A percentile compares a stretch with the other conserved stretches of the same genome.
These are phyloP conservation scores for Penicillium angulare DNA, from an alignment of 495 filamentous ascomycete genomes.

Conservation along the genomic window DNA sequence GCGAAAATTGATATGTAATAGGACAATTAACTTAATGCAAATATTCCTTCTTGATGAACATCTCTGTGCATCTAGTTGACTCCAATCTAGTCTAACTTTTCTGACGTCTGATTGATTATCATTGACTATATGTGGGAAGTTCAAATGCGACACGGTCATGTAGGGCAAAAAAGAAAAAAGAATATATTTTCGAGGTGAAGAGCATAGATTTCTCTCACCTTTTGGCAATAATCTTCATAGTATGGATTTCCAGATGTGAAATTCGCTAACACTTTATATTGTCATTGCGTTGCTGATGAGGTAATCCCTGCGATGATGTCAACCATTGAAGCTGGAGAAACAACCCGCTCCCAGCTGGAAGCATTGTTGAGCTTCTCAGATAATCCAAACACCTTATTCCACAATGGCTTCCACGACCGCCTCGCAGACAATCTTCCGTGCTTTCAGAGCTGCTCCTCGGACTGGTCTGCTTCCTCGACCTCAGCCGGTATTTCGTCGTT, in stretches of 20 bases:
- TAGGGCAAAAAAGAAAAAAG: not conserved
- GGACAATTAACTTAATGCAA: too few species aligned
- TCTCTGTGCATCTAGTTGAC: too few species aligned
- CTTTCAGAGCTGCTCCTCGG: conserved; percentile 25
- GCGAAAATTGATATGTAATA: too few species aligned
- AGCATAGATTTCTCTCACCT: too few species aligned
- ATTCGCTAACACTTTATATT: too few species aligned
- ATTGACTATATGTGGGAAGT: not conserved
- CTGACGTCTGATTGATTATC: not conserved
- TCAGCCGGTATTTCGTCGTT: conserved; percentile 34
- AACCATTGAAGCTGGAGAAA: not conserved
- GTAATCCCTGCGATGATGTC: conserved; percentile 14
- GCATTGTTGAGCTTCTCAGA: not conserved
- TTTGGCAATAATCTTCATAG: too few species aligned
- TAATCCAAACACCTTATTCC: not conserved
- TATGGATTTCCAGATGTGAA: not conserved
- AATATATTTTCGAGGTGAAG: not conserved
- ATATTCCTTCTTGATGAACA: too few species aligned
- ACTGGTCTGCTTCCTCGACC: conserved; percentile 23
- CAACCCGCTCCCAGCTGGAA: too few species aligned
- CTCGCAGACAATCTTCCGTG: conserved; percentile 5
- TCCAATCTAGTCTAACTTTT: too few species aligned
- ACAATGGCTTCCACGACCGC: conserved; percentile 10
- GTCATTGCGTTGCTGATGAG: conserved; percentile 10
- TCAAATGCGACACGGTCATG: not conserved